These are phyloP conservation scores for Phoenix roebelenii DNA, from an alignment of 176 grass and related monocot species.

Conservation along the genomic window DNA sequence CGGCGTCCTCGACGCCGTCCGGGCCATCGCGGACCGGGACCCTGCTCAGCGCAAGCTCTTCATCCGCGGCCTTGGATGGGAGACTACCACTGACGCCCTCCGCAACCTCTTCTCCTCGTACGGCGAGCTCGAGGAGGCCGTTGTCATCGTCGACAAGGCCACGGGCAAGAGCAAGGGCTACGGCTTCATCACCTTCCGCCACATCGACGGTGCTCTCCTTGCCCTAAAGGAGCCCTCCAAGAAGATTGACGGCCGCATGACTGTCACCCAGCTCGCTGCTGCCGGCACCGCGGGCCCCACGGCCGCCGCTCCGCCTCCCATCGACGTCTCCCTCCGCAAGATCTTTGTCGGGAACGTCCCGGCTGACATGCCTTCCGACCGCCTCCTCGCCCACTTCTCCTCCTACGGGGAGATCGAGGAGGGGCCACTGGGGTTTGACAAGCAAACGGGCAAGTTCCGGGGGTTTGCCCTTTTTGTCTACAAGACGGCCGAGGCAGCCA, in stretches of 20 bases:
- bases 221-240: slow-evolving; percentile 93
- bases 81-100: slow-evolving; percentile 71
- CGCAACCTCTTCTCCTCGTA: slow-evolving; percentile 67
- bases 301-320: slow-evolving; percentile 13
- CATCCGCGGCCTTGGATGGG: slow-evolving; percentile 76
- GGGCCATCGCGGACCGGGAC: slow-evolving; percentile 60
- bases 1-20: slow-evolving; percentile 53
- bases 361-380: slow-evolving; percentile 75
- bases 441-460: slow-evolving; percentile 85
- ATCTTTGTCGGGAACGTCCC: slow-evolving; percentile 94
- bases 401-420: slow-evolving; percentile 91
- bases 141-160: slow-evolving; percentile 72
- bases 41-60: slow-evolving; percentile 81
- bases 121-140: slow-evolving; percentile 78
- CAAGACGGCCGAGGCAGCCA: slow-evolving; percentile 77
- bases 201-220: slow-evolving; percentile 71
- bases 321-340: slow-evolving; percentile 77
- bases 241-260: slow-evolving; percentile 92
- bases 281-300: slow-evolving; percentile 43
- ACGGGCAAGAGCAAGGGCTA: slow-evolving; percentile 86
- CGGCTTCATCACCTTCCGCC: slow-evolving; percentile 92
- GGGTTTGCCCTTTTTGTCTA: slow-evolving; percentile 91
- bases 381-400: slow-evolving; percentile 61
- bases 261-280: slow-evolving; percentile 82
- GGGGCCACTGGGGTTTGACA: slow-evolving; percentile 92